Conservation (phyloP, 306 rosid species). For the Acacia confusa region DNA sequence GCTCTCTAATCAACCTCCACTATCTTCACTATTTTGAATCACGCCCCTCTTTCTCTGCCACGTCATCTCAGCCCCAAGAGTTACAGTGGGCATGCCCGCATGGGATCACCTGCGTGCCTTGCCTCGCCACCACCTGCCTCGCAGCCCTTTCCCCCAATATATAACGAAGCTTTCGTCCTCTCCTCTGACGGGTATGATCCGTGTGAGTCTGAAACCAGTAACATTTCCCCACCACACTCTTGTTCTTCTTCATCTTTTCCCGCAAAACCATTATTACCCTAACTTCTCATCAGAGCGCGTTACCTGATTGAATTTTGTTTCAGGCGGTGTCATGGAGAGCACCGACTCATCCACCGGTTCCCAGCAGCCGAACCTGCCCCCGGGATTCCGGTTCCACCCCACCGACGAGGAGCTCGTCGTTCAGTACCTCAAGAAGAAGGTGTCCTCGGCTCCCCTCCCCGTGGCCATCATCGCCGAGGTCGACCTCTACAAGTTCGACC, state of each 20-base stretch:
- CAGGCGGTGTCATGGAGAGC: constrained; percentile 61
- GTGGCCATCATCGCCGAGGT: constrained; percentile 86
- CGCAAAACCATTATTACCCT: constrained; percentile 19
- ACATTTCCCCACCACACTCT: constrained; percentile 27
- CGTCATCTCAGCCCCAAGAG: not conserved
- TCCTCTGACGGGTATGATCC: not conserved
- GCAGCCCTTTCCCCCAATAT: constrained; percentile 25
- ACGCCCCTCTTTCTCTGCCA: not conserved
- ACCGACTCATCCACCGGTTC: constrained; percentile 73
- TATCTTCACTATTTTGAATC: not conserved
- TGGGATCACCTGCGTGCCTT: not conserved
- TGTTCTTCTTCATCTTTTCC: not conserved
- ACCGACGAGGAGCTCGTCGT: constrained; percentile 95
- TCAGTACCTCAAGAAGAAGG: constrained; percentile 89
- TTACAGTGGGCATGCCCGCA: not conserved
- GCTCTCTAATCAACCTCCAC: not conserved
- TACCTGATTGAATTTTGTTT: not conserved
- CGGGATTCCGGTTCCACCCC: constrained; percentile 95
- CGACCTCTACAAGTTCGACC: constrained; percentile 93
- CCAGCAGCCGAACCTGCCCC: constrained; percentile 79
- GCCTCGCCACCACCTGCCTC: not conserved
- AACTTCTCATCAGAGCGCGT: constrained; percentile 24
- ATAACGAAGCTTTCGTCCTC: constrained; percentile 28
- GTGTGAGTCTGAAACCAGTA: not conserved
- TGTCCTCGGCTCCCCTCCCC: constrained; percentile 64